phyloP scores from a whole-genome alignment of 1,284 basidiomycete species.

The Fomitopsis palustris region DNA sequence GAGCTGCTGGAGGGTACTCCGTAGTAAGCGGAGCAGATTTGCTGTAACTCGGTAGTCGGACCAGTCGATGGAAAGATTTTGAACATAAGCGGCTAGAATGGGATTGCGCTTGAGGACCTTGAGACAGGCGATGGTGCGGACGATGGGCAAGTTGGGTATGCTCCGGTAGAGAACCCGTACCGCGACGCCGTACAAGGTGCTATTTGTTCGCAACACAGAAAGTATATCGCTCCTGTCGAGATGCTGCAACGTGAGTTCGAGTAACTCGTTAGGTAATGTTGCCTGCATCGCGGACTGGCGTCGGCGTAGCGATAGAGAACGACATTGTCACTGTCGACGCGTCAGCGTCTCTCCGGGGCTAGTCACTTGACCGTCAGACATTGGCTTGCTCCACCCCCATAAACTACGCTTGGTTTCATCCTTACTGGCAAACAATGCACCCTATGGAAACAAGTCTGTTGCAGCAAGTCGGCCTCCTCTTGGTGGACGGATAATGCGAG shows the following conservation, averaged over 20 bases:
- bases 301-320: not conserved
- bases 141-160: slow-evolving; percentile 34
- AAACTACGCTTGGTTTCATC: not conserved
- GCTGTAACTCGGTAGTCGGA: slow-evolving; percentile 26
- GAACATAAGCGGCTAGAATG: slow-evolving; percentile 37
- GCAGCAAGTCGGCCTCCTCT: too few species aligned
- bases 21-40: slow-evolving; percentile 47
- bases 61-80: slow-evolving; percentile 42
- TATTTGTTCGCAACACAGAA: slow-evolving; percentile 29
- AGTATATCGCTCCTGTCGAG: slow-evolving; percentile 29
- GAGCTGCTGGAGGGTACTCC: slow-evolving; percentile 38
- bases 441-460: too few species aligned
- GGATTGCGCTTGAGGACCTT: slow-evolving; percentile 35
- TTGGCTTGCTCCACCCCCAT: not conserved
- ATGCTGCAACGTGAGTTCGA: slow-evolving; percentile 40
- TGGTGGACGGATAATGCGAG: too few species aligned
- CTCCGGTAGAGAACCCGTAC: slow-evolving; percentile 44
- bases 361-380: not conserved
- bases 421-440: too few species aligned
- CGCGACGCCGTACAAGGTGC: slow-evolving; percentile 36
- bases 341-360: not conserved
- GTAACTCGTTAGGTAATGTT: slow-evolving; percentile 44
- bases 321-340: not conserved
- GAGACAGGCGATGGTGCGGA: slow-evolving; percentile 35
- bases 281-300: not conserved